These are phyloP conservation scores for Magnolia sinica DNA, from an alignment of 164 flowering plant species.

Conservation along the genomic window DNA sequence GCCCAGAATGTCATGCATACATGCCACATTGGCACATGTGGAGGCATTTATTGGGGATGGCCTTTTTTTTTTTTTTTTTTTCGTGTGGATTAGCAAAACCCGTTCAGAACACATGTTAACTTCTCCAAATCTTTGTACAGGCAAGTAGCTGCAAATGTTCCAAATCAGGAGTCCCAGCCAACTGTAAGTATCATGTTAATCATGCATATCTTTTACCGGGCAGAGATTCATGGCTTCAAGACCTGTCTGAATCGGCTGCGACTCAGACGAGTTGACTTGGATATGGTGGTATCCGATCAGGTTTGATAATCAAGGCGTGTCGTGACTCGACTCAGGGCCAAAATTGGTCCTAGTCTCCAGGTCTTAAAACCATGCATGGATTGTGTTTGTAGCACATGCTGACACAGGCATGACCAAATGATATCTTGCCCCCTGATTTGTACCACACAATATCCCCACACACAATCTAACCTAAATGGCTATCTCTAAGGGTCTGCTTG, in stretches of 20 bases:
- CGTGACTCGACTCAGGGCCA: too few relatives aligned
- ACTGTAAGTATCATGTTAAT: constrained; percentile 32
- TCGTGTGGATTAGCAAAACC: not conserved
- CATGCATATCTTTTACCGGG: not conserved
- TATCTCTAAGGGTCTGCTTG: too few relatives aligned
- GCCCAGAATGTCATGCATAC: not conserved
- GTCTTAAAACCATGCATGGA: too few relatives aligned
- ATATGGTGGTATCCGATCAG: too few relatives aligned
- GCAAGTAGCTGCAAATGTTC: constrained; percentile 53
- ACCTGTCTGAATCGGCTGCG: too few relatives aligned
- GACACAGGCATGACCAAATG: not conserved
- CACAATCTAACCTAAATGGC: too few relatives aligned
- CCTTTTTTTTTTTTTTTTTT: too few relatives aligned
- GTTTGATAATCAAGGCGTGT: too few relatives aligned
- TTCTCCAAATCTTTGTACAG: constrained; percentile 30
- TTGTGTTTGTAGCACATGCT: not conserved
- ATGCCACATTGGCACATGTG: not conserved
- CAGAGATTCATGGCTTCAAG: not conserved
- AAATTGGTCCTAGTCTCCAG: too few relatives aligned
- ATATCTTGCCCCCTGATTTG: not conserved
- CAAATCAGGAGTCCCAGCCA: constrained; percentile 56
- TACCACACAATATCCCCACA: not conserved
- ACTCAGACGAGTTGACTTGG: too few relatives aligned
- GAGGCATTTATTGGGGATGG: not conserved
- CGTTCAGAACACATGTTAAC: not conserved